Conservation (phyloP, 192 early-diverging fungal species). For the Physocladia obscura region DNA sequence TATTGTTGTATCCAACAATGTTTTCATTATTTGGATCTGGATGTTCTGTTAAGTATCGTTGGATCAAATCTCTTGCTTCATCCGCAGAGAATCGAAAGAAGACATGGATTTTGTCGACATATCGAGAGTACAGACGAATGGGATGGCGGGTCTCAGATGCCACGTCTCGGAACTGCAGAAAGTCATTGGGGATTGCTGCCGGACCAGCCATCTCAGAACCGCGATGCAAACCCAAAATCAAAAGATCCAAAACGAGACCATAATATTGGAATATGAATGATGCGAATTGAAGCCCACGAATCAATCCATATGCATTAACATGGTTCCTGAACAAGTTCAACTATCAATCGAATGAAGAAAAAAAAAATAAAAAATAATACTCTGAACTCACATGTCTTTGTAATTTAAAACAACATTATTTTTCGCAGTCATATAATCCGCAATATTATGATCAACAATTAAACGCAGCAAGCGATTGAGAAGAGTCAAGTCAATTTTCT, state of each 20-base stretch:
- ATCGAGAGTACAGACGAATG: constrained; percentile 92
- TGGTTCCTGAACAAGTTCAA: constrained; percentile 61
- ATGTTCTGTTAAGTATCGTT: constrained; percentile 95
- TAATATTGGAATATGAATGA: constrained; percentile 99
- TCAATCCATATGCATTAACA: constrained; percentile 93
- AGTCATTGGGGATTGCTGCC: constrained; percentile 89
- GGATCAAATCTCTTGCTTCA: constrained; percentile 91
- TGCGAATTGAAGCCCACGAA: constrained; percentile 96
- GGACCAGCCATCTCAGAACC: constrained; percentile 97
- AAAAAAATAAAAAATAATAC: background rate
- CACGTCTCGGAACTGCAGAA: constrained; percentile 91
- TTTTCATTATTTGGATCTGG: constrained; percentile 99
- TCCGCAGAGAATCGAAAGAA: constrained; percentile 92
- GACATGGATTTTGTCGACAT: constrained; percentile 91
- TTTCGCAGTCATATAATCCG: constrained; percentile 99
- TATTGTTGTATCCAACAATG: constrained; percentile 97
- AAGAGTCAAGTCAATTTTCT: constrained; percentile 96
- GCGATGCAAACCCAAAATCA: constrained; percentile 90
- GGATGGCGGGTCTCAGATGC: constrained; percentile 93
- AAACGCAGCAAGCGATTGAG: constrained; percentile 90
- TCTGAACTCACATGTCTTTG: constrained; percentile 83
- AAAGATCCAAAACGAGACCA: constrained; percentile 90
- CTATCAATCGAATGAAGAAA: background rate
- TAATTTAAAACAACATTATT: constrained; percentile 97
- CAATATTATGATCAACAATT: constrained; percentile 98